Percentiles rank a stretch among this genome's conserved stretches.
Conservation (phyloP, 2,329 filamentous ascomycete genomes). For the Xylariales sp. region DNA sequence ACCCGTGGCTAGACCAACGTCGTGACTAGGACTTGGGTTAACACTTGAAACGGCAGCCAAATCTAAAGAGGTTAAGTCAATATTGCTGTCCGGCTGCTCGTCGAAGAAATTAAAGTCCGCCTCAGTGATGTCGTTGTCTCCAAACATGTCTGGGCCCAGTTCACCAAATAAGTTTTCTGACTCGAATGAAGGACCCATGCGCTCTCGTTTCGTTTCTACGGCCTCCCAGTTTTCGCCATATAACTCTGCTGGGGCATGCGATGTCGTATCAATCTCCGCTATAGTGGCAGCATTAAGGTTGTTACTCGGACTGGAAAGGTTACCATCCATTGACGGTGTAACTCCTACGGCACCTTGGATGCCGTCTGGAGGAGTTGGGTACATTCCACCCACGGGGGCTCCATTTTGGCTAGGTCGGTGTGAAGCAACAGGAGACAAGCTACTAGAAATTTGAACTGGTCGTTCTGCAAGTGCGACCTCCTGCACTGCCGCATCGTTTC, state of each 20-base stretch:
- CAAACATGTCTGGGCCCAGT: slow-evolving; percentile 76
- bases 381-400: slow-evolving; percentile 66
- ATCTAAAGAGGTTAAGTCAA: slow-evolving; percentile 53
- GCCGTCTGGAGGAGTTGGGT: slow-evolving; percentile 78
- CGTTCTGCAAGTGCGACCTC: slow-evolving; percentile 58
- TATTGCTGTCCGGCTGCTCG: slow-evolving; percentile 61
- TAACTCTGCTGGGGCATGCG: slow-evolving; percentile 46
- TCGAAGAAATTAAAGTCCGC: slow-evolving; percentile 89
- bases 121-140: slow-evolving; percentile 80
- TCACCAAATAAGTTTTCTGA: slow-evolving; percentile 75
- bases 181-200: slow-evolving; percentile 57
- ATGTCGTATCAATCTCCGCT: slow-evolving; percentile 54
- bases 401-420: slow-evolving; percentile 61
- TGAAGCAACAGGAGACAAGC: slow-evolving; percentile 63
- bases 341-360: slow-evolving; percentile 65
- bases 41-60: slow-evolving; percentile 47
- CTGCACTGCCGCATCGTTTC: slow-evolving; percentile 56
- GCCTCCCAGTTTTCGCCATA: slow-evolving; percentile 56
- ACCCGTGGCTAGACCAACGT: slow-evolving; percentile 31
- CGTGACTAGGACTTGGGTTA: slow-evolving; percentile 38
- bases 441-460: slow-evolving; percentile 58
- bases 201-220: slow-evolving; percentile 59
- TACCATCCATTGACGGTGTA: slow-evolving; percentile 68
- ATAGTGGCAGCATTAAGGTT: slow-evolving; percentile 47
- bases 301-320: slow-evolving; percentile 66